Conservation (phyloP, 768 basidiomycete genomes). For the Lyophyllum decastes region DNA sequence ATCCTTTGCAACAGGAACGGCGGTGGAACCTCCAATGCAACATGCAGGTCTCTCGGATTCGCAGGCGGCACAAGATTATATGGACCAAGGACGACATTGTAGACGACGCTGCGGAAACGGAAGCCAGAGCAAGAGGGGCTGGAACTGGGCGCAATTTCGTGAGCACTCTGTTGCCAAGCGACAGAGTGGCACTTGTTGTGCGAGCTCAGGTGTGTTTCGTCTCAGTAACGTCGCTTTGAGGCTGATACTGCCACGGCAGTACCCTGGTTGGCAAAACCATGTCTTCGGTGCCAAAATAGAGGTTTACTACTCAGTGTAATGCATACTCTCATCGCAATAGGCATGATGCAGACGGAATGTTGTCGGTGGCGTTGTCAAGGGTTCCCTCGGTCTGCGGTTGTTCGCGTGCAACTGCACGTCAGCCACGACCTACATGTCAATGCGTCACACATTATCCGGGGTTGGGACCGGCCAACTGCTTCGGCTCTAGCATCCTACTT, state of each 20-base stretch:
- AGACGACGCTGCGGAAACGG: constrained; percentile 12
- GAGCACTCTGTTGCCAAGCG: constrained; percentile 18
- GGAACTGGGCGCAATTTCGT: constrained; percentile 22
- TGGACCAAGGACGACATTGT: constrained; percentile 21
- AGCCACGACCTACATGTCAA: no score
- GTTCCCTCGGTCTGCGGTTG: no score
- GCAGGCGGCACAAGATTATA: constrained; percentile 19
- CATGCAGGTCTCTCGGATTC: constrained; percentile 21
- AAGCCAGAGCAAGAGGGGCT: constrained; percentile 11
- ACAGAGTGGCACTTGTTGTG: constrained; percentile 25
- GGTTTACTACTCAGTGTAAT: constrained; percentile 25
- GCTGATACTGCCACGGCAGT: constrained; percentile 16
- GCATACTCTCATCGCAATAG: background rate
- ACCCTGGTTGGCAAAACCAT: constrained; percentile 29
- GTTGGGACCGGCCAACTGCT: no score
- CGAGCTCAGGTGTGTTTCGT: constrained; percentile 25
- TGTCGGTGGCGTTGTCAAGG: no score
- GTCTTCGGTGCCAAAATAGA: constrained; percentile 23
- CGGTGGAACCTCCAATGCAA: constrained; percentile 31
- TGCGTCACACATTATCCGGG: no score
- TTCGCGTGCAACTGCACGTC: no score
- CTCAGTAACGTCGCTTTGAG: background rate
- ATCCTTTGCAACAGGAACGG: constrained; percentile 9
- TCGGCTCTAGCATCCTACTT: no score
- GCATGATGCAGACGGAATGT: no score